Conservation (phyloP, 129 eudicot species). For the Artemisia annua region DNA sequence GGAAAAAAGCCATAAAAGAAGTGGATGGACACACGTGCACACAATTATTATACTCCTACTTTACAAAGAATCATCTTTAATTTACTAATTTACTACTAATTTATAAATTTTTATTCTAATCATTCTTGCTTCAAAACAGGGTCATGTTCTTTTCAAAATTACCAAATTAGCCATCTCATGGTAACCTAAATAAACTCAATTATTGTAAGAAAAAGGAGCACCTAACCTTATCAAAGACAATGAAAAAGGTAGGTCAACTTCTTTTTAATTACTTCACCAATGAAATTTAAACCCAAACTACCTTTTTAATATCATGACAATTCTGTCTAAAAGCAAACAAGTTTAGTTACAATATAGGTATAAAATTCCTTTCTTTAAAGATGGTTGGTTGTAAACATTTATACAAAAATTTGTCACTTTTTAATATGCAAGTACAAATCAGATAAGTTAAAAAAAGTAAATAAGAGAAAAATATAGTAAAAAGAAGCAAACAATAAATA, state of each 20-base stretch:
- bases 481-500: too few relatives aligned
- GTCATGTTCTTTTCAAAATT: constrained; percentile 18
- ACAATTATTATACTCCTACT: constrained; percentile 39
- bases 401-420: too few relatives aligned
- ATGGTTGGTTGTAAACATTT: too few relatives aligned
- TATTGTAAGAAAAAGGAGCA: constrained; percentile 17
- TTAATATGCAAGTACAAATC: too few relatives aligned
- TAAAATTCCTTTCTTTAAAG: too few relatives aligned
- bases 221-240: constrained; percentile 34
- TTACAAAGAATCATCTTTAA: constrained; percentile 31
- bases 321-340: too few relatives aligned
- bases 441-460: too few relatives aligned
- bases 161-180: constrained; percentile 7
- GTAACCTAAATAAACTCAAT: constrained; percentile 6
- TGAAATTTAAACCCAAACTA: constrained; percentile 9
- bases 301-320: constrained; percentile 3
- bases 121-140: constrained; percentile 40
- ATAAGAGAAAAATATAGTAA: too few relatives aligned
- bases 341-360: too few relatives aligned
- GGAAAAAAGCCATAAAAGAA: constrained; percentile 43
- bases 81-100: constrained; percentile 9
- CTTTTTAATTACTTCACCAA: constrained; percentile 9
- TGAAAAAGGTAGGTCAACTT: constrained; percentile 17
- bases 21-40: constrained; percentile 93
- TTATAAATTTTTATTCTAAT: background rate